A percentile compares a stretch with the other conserved stretches of the same genome.
Evolutionary conservation across 1,284 basidiomycete genomes (phyloP).

Genomic region (Inonotus hispidus): DNA sequence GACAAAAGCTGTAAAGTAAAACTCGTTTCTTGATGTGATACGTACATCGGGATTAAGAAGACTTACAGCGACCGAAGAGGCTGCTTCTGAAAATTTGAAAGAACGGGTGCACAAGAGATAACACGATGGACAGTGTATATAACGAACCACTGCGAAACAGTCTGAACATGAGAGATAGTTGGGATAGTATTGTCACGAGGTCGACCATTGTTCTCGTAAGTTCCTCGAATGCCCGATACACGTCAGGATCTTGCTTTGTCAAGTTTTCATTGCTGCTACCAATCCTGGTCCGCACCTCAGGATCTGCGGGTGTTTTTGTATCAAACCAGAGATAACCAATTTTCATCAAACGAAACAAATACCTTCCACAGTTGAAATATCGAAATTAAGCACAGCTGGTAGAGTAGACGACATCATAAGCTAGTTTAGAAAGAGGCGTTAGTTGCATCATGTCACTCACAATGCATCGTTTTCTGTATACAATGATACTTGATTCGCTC

Average conservation of each 20-base stretch:
- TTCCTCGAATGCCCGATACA: not conserved
- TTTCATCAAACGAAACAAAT: not conserved
- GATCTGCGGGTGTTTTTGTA: not conserved
- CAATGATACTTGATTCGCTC: not conserved
- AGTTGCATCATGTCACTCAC: not conserved
- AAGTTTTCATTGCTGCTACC: not conserved
- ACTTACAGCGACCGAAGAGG: not conserved
- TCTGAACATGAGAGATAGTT: not conserved
- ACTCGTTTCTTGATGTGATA: not conserved
- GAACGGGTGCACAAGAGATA: not conserved
- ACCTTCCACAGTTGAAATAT: not conserved
- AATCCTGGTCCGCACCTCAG: not conserved
- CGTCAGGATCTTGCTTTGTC: not conserved
- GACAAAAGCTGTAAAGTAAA: slow-evolving; percentile 5
- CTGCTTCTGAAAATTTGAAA: not conserved
- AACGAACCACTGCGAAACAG: not conserved
- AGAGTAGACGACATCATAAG: not conserved
- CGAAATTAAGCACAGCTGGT: not conserved
- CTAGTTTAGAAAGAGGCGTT: not conserved
- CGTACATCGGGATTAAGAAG: not conserved
- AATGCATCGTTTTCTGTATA: not conserved
- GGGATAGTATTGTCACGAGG: not conserved
- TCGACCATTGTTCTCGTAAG: not conserved
- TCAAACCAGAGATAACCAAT: not conserved
- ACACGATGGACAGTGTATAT: not conserved